Evolutionary conservation across 495 filamentous ascomycete species (phyloP), one percentile per base, ranked within the genome.

Genomic region (Tuber indicum): DNA sequence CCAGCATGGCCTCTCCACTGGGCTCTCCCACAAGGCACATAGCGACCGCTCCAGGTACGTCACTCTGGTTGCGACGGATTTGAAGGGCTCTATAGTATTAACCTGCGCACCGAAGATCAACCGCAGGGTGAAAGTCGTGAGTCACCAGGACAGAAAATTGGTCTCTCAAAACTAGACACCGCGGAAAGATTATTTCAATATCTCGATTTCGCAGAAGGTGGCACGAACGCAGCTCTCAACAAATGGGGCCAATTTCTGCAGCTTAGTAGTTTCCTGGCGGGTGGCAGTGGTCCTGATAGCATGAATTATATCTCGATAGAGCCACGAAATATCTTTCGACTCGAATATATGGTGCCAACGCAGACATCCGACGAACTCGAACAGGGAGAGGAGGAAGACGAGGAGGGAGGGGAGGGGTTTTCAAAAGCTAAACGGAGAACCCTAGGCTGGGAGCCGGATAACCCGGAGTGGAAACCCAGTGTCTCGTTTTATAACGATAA

Each of bases 181-280:
- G 32, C 14, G n/a, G 52, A 32, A 3, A 32, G 16, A 21, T 32
- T n/a, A 32, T 62, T 62, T 62, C 52, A n/a, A 32, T 62, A 62
- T 62, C 52, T 62, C 52, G 52, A 62, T 62, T 62, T 62, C 52
- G 52, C 52, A 32, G n/a, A 62, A 62, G 52, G 52, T 14, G 52
- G 52, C 10, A 4, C 52, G 12, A 62, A 62, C 9, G n/a, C n/a
- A 9, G 52, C 52, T 10, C 52, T 62, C 52, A 62, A 62, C n/a
- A 62, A 62, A 62, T 62, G 52, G 52, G 52, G 52, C n/a, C 52
- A 32, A 16, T 62, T 62, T 32, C 32, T 62, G 52, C 52, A 62
- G 52, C 26, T 62, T 14, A 62, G 52, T 62, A 62, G 52, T n/a
- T 14, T 62, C 14, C n/a, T 62, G 10, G 8, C 16, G 52, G 52